Conservation (phyloP, 129 eudicot genomes). For the Kitagawia praeruptora region DNA sequence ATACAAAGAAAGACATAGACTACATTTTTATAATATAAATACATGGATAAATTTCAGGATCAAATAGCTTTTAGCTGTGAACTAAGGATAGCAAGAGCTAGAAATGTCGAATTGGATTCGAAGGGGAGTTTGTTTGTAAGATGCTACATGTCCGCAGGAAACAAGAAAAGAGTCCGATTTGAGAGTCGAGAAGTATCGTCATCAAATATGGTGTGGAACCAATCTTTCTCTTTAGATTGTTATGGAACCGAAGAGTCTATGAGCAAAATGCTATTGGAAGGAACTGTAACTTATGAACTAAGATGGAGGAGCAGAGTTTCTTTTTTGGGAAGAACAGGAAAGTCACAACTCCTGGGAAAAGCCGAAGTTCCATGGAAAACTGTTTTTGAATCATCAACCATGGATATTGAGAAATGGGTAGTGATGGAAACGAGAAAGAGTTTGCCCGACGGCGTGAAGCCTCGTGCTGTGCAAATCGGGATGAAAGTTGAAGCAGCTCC, state of each 20-base stretch:
- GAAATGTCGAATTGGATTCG: conserved; percentile 30
- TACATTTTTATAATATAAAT: background rate
- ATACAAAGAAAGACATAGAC: background rate
- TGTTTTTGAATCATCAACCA: conserved; percentile 34
- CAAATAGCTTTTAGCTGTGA: conserved; percentile 36
- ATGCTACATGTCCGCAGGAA: conserved; percentile 54
- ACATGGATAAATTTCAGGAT: conserved; percentile 29
- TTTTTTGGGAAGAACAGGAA: conserved; percentile 25
- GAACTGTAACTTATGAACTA: conserved; percentile 45
- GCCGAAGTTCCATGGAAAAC: conserved; percentile 51
- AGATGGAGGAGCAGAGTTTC: conserved; percentile 24
- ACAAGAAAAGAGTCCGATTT: conserved; percentile 39
- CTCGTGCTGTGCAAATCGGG: conserved; percentile 35
- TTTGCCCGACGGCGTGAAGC: conserved; percentile 26
- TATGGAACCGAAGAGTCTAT: conserved; percentile 39
- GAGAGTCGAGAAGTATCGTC: conserved; percentile 39
- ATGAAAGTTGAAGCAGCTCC: conserved; percentile 30
- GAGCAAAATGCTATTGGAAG: conserved; percentile 22
- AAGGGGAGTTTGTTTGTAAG: conserved; percentile 44
- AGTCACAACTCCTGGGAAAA: conserved; percentile 49
- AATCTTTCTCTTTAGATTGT: conserved; percentile 47
- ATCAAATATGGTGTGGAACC: conserved; percentile 34
- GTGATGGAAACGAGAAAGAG: conserved; percentile 25
- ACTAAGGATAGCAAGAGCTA: conserved; percentile 46
- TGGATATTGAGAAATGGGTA: conserved; percentile 50